Conservation (phyloP, 495 filamentous ascomycete genomes). For the Ramalina intermedia region DNA sequence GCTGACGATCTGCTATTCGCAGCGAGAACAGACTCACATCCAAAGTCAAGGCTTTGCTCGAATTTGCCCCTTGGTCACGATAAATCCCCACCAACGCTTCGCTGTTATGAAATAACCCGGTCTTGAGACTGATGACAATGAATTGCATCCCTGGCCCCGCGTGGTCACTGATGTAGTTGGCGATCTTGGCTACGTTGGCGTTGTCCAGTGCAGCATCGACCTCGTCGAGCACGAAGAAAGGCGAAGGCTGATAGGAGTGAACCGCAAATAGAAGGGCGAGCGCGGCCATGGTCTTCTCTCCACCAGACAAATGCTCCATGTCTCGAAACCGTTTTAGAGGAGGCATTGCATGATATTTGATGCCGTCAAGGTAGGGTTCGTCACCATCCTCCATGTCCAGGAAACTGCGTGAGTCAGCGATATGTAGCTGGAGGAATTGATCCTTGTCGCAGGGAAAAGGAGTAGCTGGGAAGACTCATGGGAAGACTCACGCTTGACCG, state of each 20-base stretch:
- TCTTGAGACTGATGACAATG: slow-evolving; percentile 92
- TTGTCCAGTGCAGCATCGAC: slow-evolving; percentile 96
- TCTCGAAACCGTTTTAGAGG: slow-evolving; percentile 96
- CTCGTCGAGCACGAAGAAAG: slow-evolving; percentile 97
- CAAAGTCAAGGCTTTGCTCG: slow-evolving; percentile 72
- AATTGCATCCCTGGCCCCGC: slow-evolving; percentile 97
- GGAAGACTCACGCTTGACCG: slow-evolving; percentile 54
- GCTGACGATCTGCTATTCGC: background rate
- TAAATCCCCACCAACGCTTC: slow-evolving; percentile 92
- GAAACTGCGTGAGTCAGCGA: slow-evolving; percentile 32
- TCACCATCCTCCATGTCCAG: slow-evolving; percentile 87
- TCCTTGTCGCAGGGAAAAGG: background rate
- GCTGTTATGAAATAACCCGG: slow-evolving; percentile 82
- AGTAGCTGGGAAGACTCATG: background rate
- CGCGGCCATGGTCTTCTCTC: slow-evolving; percentile 98
- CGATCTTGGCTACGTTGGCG: slow-evolving; percentile 88
- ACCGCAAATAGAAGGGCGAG: slow-evolving; percentile 91
- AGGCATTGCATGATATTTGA: slow-evolving; percentile 98
- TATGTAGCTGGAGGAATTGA: background rate
- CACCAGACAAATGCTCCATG: slow-evolving; percentile 95
- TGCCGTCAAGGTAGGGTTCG: slow-evolving; percentile 80
- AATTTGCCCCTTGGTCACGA: slow-evolving; percentile 84
- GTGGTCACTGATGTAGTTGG: slow-evolving; percentile 85
- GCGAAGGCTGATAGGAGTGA: slow-evolving; percentile 82
- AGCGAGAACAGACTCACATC: slow-evolving; percentile 55